Evolutionary conservation across 2,329 filamentous ascomycete species (phyloP).

Genomic region (Aspergillus bombycis): DNA sequence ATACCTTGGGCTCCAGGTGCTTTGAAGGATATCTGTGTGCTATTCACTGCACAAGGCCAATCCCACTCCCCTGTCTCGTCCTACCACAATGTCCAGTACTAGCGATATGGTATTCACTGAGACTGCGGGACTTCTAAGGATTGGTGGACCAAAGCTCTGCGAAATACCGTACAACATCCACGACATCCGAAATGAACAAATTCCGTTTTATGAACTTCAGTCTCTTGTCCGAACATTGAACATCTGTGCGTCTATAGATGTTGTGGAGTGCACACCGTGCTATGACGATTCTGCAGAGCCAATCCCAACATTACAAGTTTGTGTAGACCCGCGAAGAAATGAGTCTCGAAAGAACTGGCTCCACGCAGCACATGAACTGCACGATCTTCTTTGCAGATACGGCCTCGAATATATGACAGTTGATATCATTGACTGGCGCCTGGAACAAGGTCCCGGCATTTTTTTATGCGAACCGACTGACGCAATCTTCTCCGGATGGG

Average conservation of each 20-base stretch:
- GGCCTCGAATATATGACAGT: background rate
- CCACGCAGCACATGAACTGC: background rate
- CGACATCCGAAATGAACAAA: background rate
- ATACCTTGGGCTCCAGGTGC: background rate
- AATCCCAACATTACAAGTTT: background rate
- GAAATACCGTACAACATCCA: background rate
- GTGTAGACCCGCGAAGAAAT: background rate
- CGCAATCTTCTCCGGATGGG: background rate
- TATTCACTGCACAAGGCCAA: background rate
- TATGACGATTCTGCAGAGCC: conserved; percentile 1
- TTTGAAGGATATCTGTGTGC: background rate
- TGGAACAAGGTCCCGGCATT: background rate
- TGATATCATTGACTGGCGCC: background rate
- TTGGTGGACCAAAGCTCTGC: background rate
- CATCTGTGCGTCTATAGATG: background rate
- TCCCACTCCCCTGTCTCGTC: background rate
- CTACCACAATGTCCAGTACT: background rate
- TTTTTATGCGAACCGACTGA: background rate
- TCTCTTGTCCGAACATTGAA: background rate
- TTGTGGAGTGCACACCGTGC: background rate
- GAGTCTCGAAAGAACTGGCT: background rate
- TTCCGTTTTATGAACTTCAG: background rate
- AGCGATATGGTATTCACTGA: too few relatives aligned
- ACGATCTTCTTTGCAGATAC: background rate
- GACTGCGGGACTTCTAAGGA: background rate